These are phyloP conservation scores for Musa troglodytarum DNA, from an alignment of 176 grass and related monocot genomes.

Conservation along the genomic window DNA sequence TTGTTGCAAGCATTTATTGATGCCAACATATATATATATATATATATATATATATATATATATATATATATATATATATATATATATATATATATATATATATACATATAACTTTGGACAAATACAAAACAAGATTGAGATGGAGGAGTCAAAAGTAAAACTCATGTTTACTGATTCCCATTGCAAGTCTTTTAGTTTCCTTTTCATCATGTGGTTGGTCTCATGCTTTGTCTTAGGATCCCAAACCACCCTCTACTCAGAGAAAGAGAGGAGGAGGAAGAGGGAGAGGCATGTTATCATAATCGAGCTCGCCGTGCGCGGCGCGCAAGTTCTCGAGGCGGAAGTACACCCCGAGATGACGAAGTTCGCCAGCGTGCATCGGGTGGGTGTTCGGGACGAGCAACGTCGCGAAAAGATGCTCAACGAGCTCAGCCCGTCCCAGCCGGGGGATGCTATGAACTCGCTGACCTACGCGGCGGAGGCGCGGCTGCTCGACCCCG, in stretches of 20 bases:
- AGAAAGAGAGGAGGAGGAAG: background rate
- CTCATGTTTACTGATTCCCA: too few relatives aligned
- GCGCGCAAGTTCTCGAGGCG: slow-evolving; percentile 87
- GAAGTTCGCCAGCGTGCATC: slow-evolving; percentile 66
- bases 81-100: too few relatives aligned
- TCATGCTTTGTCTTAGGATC: too few relatives aligned
- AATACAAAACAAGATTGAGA: too few relatives aligned
- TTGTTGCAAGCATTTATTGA: too few relatives aligned
- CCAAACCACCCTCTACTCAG: background rate
- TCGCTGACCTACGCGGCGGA: slow-evolving; percentile 82
- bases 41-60: too few relatives aligned
- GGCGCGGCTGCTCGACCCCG: slow-evolving; percentile 63
- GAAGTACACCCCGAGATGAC: slow-evolving; percentile 37
- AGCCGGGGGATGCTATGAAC: slow-evolving; percentile 38
- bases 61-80: too few relatives aligned
- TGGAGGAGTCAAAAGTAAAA: too few relatives aligned
- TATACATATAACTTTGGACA: too few relatives aligned
- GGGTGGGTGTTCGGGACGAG: slow-evolving; percentile 59
- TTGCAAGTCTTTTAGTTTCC: too few relatives aligned
- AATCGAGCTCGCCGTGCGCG: slow-evolving; percentile 47
- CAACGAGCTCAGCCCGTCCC: slow-evolving; percentile 30
- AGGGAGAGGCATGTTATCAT: background rate
- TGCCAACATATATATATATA: too few relatives aligned
- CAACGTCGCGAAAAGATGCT: slow-evolving; percentile 73
- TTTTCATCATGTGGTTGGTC: too few relatives aligned